Conservation (phyloP, 208 protist species). For the Vickermania ingenoplastis region DNA sequence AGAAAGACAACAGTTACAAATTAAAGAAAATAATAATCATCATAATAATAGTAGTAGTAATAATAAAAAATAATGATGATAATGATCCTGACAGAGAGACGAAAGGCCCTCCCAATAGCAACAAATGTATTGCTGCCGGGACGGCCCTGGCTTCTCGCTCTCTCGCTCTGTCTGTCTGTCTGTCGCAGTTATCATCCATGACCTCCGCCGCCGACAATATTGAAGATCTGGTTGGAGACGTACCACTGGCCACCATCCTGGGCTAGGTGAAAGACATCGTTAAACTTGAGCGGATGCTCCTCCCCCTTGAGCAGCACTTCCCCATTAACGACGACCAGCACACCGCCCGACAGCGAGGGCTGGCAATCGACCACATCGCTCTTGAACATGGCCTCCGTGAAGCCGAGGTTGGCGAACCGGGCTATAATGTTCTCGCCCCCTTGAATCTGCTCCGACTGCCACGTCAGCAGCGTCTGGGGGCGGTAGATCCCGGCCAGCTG, state of each 20-base stretch:
- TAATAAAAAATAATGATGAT: too few relatives aligned
- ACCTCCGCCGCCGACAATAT: constrained; percentile 76
- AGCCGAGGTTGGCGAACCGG: constrained; percentile 67
- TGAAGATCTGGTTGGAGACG: constrained; percentile 85
- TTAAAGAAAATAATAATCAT: too few relatives aligned
- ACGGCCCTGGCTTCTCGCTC: background rate
- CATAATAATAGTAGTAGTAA: too few relatives aligned
- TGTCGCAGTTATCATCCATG: constrained; percentile 21
- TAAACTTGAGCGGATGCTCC: constrained; percentile 77
- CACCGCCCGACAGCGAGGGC: constrained; percentile 54
- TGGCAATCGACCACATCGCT: constrained; percentile 77
- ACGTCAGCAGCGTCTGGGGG: constrained; percentile 72
- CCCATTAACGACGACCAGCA: constrained; percentile 76
- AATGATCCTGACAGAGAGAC: too few relatives aligned
- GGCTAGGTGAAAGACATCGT: constrained; percentile 79
- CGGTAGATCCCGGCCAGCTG: constrained; percentile 76
- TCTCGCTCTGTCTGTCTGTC: background rate
- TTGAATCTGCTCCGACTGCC: constrained; percentile 78
- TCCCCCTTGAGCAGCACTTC: constrained; percentile 79
- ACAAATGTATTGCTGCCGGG: too few relatives aligned
- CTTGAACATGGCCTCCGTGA: constrained; percentile 69
- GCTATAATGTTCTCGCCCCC: constrained; percentile 75
- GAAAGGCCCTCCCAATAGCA: too few relatives aligned
- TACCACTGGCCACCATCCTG: constrained; percentile 72
- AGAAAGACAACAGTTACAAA: too few relatives aligned